Conservation (phyloP, 352 stramenopile genomes). For the Phytophthora sojae region DNA sequence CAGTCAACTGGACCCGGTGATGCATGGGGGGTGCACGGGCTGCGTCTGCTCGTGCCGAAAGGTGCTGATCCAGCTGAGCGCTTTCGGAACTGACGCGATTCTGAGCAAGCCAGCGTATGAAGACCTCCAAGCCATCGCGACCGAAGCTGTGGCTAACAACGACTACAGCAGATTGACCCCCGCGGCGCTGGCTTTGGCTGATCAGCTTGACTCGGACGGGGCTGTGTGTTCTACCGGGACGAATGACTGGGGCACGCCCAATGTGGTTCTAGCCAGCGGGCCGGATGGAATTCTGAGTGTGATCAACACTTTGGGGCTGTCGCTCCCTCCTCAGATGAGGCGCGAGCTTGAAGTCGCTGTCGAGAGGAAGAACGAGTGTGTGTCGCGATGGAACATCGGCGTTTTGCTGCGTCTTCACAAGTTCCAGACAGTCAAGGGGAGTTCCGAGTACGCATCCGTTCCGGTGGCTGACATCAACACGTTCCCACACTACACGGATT, state of each 20-base stretch:
- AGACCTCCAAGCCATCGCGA: conserved; percentile 22
- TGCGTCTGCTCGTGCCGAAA: conserved; percentile 32
- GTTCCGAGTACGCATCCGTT: conserved; percentile 29
- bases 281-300: conserved; percentile 18
- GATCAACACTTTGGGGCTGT: conserved; percentile 18
- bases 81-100: conserved; percentile 24
- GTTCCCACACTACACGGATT: conserved; percentile 37
- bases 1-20: conserved; percentile 27
- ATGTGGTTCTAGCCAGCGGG: conserved; percentile 15
- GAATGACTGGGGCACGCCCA: conserved; percentile 33
- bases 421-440: conserved; percentile 30
- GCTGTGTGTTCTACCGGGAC: conserved; percentile 19
- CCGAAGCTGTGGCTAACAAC: conserved; percentile 3
- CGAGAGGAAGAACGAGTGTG: conserved; percentile 24
- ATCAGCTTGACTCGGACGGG: conserved; percentile 24
- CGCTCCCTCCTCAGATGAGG: conserved; percentile 25
- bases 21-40: conserved; percentile 21
- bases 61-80: conserved; percentile 28
- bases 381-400: conserved; percentile 28
- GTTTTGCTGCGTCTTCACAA: conserved; percentile 29
- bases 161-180: conserved; percentile 19
- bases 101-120: conserved; percentile 30
- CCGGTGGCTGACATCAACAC: conserved; percentile 36
- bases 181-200: conserved; percentile 13
- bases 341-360: conserved; percentile 25